Conservation (phyloP, 371 early-diverging fungal species). For the Mucor racemosus region DNA sequence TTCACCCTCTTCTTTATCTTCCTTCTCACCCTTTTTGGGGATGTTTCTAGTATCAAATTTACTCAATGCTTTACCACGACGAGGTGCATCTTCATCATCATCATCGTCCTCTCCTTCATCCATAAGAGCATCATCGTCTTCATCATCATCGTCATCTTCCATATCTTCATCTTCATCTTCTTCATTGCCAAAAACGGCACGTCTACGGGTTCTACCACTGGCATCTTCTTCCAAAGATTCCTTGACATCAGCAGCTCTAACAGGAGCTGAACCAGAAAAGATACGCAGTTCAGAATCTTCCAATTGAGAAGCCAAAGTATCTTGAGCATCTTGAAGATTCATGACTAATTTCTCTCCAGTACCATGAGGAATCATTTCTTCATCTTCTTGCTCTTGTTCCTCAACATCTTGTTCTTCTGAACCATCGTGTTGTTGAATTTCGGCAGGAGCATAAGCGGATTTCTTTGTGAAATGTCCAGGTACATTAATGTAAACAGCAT, state of each 20-base stretch:
- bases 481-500: constrained; percentile 97
- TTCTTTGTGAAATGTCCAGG: constrained; percentile 83
- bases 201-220: constrained; percentile 61
- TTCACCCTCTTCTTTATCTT: constrained; percentile 40
- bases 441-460: constrained; percentile 51
- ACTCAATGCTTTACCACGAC: constrained; percentile 50
- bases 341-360: constrained; percentile 93
- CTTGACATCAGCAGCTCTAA: constrained; percentile 67
- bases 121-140: constrained; percentile 45
- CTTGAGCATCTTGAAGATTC: constrained; percentile 84
- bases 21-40: constrained; percentile 52
- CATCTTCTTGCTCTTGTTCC: constrained; percentile 30
- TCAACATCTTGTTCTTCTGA: constrained; percentile 36
- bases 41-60: constrained; percentile 57
- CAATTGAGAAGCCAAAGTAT: constrained; percentile 81
- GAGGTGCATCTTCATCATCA: constrained; percentile 45
- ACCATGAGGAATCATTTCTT: constrained; percentile 46
- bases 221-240: constrained; percentile 44
- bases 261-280: constrained; percentile 78
- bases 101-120: constrained; percentile 54
- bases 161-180: constrained; percentile 51
- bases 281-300: constrained; percentile 79
- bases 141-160: constrained; percentile 49
- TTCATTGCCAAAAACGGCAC: constrained; percentile 62
- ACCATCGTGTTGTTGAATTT: constrained; percentile 35